A percentile compares a stretch with the other conserved stretches of the same genome.
These are phyloP conservation scores for Chlorella sp. DNA, from an alignment of 139 green algal genomes.

Conservation along the genomic window DNA sequence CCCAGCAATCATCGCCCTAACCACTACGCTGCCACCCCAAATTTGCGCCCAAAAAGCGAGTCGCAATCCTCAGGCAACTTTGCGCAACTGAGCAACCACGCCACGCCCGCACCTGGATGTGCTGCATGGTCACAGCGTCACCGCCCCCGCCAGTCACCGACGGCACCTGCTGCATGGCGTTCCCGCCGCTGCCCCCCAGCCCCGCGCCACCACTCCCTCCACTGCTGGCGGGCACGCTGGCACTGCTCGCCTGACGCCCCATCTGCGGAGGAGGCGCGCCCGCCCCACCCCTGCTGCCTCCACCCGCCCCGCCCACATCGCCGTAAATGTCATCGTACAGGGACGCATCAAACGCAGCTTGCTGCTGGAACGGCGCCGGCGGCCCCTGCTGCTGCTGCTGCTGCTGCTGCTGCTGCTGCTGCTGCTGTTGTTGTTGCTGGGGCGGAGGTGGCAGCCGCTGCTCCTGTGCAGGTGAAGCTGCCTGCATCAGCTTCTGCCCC, in stretches of 20 bases:
- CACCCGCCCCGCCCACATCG: not conserved
- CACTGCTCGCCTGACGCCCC: not conserved
- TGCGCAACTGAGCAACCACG: no score
- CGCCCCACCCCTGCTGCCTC: not conserved
- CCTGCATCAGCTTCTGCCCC: no score
- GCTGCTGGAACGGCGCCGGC: not conserved
- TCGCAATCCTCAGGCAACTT: no score
- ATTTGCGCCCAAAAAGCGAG: not conserved
- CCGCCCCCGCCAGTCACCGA: not conserved
- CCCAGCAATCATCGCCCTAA: not conserved
- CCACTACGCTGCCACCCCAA: not conserved
- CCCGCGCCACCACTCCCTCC: not conserved
- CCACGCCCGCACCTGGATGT: not conserved
- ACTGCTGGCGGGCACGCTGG: not conserved
- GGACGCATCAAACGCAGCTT: not conserved
- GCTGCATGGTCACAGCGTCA: not conserved
- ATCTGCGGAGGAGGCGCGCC: not conserved
- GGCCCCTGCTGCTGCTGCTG: not conserved
- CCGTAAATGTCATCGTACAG: slow-evolving; percentile 7
- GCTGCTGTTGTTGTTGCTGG: not conserved
- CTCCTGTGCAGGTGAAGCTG: no score
- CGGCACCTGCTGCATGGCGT: not conserved
- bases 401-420: not conserved
- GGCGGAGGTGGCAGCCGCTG: not conserved
- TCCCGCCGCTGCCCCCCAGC: not conserved